Evolutionary conservation across 352 stramenopile genomes (phyloP).

Genomic region (Pythium aquatile): DNA sequence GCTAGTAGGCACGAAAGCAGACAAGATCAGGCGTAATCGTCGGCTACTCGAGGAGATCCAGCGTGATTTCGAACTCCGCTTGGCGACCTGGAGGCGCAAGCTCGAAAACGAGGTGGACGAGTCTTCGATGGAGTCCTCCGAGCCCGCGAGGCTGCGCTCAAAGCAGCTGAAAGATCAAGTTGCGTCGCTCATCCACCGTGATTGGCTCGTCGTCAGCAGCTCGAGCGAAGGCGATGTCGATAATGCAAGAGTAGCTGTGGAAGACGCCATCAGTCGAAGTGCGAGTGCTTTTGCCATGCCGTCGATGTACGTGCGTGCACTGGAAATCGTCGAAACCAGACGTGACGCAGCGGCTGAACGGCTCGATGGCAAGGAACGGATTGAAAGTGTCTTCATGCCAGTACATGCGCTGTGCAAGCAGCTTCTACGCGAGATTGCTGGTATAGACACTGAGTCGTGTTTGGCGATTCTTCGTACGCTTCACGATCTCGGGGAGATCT

Average conservation of each 20-base stretch:
- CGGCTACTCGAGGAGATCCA: slow-evolving; percentile 1
- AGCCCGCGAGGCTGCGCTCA: not conserved
- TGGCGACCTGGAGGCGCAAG: slow-evolving; percentile 3
- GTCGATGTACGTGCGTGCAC: slow-evolving; percentile 5
- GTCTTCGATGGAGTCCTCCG: not conserved
- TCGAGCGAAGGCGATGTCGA: slow-evolving; percentile 8
- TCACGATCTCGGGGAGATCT: slow-evolving; percentile 21
- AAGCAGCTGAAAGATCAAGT: slow-evolving; percentile 8
- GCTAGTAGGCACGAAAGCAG: slow-evolving; percentile 13
- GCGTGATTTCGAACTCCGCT: slow-evolving; percentile 5
- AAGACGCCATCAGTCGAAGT: slow-evolving; percentile 4
- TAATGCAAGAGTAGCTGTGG: not conserved
- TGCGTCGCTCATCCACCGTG: not conserved
- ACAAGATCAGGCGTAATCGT: not conserved
- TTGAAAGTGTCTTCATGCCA: slow-evolving; percentile 2
- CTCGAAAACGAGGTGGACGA: slow-evolving; percentile 3
- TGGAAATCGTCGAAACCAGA: not conserved
- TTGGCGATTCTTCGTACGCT: slow-evolving; percentile 14
- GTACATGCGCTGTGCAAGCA: slow-evolving; percentile 5
- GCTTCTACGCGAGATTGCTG: not conserved
- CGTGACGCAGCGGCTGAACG: not conserved
- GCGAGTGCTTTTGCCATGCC: slow-evolving; percentile 14
- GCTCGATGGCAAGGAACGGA: slow-evolving; percentile 10
- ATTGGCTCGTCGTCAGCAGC: slow-evolving; percentile 13
- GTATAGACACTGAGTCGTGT: slow-evolving; percentile 1